These are phyloP conservation scores for Claviceps sp. DNA, from an alignment of 2,329 filamentous ascomycete species.

Conservation along the genomic window DNA sequence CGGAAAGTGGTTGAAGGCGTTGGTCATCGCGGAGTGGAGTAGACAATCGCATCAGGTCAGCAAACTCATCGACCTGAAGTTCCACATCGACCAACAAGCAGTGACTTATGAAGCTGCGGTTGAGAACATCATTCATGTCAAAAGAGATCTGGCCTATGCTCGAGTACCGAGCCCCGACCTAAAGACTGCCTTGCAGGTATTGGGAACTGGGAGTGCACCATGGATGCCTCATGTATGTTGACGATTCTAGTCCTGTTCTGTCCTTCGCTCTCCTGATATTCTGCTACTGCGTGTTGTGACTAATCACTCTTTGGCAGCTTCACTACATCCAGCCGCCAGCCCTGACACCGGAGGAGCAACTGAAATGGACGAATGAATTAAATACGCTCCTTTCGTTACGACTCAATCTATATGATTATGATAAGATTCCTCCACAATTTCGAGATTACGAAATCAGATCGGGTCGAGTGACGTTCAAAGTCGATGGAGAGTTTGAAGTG, in stretches of 20 bases:
- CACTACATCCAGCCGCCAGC: conserved; percentile 64
- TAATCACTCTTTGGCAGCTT: conserved; percentile 37
- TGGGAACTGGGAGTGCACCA: conserved; percentile 63
- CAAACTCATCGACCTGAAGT: conserved; percentile 76
- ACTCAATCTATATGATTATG: conserved; percentile 71
- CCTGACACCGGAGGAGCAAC: conserved; percentile 56
- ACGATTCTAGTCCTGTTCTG: not conserved
- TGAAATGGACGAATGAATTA: conserved; percentile 64
- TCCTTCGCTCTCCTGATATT: not conserved
- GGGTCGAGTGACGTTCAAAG: conserved; percentile 80
- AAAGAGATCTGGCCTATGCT: conserved; percentile 55
- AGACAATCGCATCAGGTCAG: conserved; percentile 65
- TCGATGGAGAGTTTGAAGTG: conserved; percentile 77
- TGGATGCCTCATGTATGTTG: conserved; percentile 64
- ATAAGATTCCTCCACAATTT: conserved; percentile 63
- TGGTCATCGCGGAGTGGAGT: conserved; percentile 86
- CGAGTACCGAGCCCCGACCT: conserved; percentile 84
- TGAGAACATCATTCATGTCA: conserved; percentile 55
- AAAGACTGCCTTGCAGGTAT: conserved; percentile 72
- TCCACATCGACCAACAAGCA: conserved; percentile 54
- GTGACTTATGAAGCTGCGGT: conserved; percentile 46
- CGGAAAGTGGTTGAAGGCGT: conserved; percentile 80
- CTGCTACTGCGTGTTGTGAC: not conserved
- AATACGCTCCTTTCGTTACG: conserved; percentile 74
- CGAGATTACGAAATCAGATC: conserved; percentile 64